Evolutionary conservation across 345 rosid genomes (phyloP), one percentile per base, ranked within the genome.

Genomic region (Ceriops zippeliana): DNA sequence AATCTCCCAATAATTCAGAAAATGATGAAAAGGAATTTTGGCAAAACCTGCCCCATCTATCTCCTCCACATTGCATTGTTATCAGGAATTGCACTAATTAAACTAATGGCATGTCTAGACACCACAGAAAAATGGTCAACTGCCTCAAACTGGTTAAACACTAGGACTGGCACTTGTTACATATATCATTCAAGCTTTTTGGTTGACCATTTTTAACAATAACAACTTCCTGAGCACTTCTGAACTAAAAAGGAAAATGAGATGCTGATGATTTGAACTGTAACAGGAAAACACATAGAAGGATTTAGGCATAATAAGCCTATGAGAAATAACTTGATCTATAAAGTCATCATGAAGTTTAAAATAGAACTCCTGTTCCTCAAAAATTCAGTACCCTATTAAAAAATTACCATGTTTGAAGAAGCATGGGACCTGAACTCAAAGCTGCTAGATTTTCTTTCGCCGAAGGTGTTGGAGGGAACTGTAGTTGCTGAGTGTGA

Each of bases 341-440:
- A 42, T 42, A 42, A 42, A 42, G 49, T 42, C 49, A 13, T 42
- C 49, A 42, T 42, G 49, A 7, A 56, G 59, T 56, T 24, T 24
- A 56, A 56, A 56, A 56, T 56, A 8, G 59, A 27, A 56, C 59
- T 3, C 19, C 2, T 11, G 11, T 9, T 24, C 17, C 30, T 56
- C 16, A 56, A 42, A 22, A 22, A 22, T 56, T 56, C 28, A 24
- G 10, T 37, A 52, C 62, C 52, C 73, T 47, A 13, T 51, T 59
- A 73, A 70, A 72, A 71, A 66, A 66, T 77, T 92, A 96, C 99
- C 92, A 80, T 81, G 80, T 83, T 83, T 75, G 92, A 74, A 70
- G 79, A 76, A 52, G 85, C 63, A 78, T 77, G 90, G 65, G 90
- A 92, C 73, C 86, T 86, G 74, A 96, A 90, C 82, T 87, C 96